Evolutionary conservation across 345 rosid genomes (phyloP).

Genomic region (Eutrema heterophyllum): DNA sequence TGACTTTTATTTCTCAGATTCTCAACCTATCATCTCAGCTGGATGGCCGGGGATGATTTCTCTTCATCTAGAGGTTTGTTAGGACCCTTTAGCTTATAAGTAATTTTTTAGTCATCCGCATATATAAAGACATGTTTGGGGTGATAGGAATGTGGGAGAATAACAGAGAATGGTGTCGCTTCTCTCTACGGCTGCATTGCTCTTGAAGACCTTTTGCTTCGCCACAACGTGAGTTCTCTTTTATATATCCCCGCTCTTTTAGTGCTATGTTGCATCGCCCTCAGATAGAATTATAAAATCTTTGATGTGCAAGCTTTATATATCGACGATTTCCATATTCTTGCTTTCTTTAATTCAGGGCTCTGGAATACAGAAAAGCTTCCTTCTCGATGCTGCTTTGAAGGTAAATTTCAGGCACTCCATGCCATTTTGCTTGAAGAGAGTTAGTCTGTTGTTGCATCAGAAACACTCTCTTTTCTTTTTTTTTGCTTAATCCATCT

Average conservation of each 20-base stretch:
- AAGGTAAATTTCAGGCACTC: constrained; percentile 37
- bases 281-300: background rate
- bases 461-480: background rate
- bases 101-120: background rate
- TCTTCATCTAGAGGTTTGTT: constrained; percentile 67
- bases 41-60: constrained; percentile 78
- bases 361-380: constrained; percentile 44
- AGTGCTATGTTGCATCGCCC: background rate
- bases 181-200: constrained; percentile 59
- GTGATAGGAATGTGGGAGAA: constrained; percentile 61
- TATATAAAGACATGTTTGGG: background rate
- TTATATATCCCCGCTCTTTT: background rate
- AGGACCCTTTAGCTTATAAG: background rate
- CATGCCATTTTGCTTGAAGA: background rate
- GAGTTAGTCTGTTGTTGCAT: background rate
- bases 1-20: constrained; percentile 35
- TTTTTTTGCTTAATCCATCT: background rate
- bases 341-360: constrained; percentile 44
- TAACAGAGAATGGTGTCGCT: constrained; percentile 49
- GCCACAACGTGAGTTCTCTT: constrained; percentile 64
- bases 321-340: background rate
- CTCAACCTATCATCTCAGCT: constrained; percentile 52
- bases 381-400: constrained; percentile 59
- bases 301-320: background rate
- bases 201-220: constrained; percentile 67